Evolutionary conservation across 106 monocot species (phyloP).

Genomic region (Dactylorhiza incarnata): DNA sequence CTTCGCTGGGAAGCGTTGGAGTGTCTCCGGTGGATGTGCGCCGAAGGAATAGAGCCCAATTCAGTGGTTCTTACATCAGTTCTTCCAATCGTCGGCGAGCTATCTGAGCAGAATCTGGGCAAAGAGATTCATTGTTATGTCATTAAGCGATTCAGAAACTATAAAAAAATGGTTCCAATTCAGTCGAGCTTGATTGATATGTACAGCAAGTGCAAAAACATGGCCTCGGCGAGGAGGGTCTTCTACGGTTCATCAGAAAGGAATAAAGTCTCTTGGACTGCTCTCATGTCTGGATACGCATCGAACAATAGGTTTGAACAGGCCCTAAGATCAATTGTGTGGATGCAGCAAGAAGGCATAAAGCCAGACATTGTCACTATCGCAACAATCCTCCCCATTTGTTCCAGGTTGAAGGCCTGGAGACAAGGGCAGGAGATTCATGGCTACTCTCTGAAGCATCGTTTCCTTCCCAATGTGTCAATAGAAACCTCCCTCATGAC

Average conservation of each 20-base stretch:
- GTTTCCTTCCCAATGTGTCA: constrained; percentile 69
- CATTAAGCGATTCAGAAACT: constrained; percentile 47
- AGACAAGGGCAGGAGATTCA: constrained; percentile 79
- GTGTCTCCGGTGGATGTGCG: constrained; percentile 58
- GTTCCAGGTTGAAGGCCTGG: constrained; percentile 44
- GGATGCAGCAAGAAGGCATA: constrained; percentile 94
- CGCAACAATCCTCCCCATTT: constrained; percentile 61
- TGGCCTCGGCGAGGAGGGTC: constrained; percentile 68
- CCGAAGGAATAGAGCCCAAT: constrained; percentile 52
- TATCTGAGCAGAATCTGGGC: constrained; percentile 45
- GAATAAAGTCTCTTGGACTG: constrained; percentile 81
- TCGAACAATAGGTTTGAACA: constrained; percentile 65
- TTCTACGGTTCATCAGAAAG: constrained; percentile 50
- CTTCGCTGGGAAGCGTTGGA: constrained; percentile 62
- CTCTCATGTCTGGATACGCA: constrained; percentile 86
- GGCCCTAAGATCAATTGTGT: constrained; percentile 59
- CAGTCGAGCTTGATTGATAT: constrained; percentile 75
- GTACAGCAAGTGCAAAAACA: constrained; percentile 88
- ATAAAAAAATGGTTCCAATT: constrained; percentile 23
- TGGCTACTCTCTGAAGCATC: constrained; percentile 43
- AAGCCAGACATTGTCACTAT: constrained; percentile 71
- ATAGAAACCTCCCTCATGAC: constrained; percentile 70
- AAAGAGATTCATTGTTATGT: constrained; percentile 63
- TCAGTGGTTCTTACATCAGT: constrained; percentile 60
- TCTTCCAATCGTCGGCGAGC: constrained; percentile 60